These are phyloP conservation scores for Aspergillus panamensis DNA, from an alignment of 495 filamentous ascomycete species.

Conservation along the genomic window DNA sequence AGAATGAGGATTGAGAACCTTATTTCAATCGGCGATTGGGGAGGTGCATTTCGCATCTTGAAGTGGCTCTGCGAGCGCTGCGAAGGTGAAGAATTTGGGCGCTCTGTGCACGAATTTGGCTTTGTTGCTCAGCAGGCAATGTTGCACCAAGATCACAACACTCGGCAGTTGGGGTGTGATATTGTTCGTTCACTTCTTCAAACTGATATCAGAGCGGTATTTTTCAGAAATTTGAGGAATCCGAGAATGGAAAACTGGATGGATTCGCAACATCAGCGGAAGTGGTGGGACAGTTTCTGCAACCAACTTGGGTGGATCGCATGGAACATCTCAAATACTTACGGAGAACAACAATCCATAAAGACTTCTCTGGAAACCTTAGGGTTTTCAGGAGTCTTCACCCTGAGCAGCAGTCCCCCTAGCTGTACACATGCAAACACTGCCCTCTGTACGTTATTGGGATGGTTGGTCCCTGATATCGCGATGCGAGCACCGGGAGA, in stretches of 20 bases:
- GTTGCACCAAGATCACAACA: slow-evolving; percentile 5
- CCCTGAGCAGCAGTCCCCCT: neutral
- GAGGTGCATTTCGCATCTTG: slow-evolving; percentile 20
- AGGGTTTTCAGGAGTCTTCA: slow-evolving; percentile 1
- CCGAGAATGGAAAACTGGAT: slow-evolving; percentile 16
- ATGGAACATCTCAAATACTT: slow-evolving; percentile 24
- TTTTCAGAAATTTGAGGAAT: slow-evolving; percentile 1
- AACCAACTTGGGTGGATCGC: slow-evolving; percentile 32
- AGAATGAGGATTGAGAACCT: slow-evolving; percentile 14
- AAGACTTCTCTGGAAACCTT: slow-evolving; percentile 7
- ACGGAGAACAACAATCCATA: slow-evolving; percentile 5
- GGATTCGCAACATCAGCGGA: neutral
- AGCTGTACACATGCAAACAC: neutral
- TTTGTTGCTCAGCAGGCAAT: slow-evolving; percentile 31
- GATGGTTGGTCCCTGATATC: slow-evolving; percentile 13
- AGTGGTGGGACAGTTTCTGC: slow-evolving; percentile 24
- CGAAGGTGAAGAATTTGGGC: slow-evolving; percentile 26
- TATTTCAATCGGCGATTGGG: slow-evolving; percentile 23
- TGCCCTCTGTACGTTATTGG: slow-evolving; percentile 8
- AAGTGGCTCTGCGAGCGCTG: slow-evolving; percentile 32
- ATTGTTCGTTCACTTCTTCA: slow-evolving; percentile 6
- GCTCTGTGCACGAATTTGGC: slow-evolving; percentile 29
- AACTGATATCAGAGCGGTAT: slow-evolving; percentile 17
- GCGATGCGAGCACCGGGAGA: neutral
- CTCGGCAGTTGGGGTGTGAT: slow-evolving; percentile 20